These are phyloP conservation scores for Hypoxylon sp. DNA, from an alignment of 2,329 filamentous ascomycete species.

Conservation along the genomic window DNA sequence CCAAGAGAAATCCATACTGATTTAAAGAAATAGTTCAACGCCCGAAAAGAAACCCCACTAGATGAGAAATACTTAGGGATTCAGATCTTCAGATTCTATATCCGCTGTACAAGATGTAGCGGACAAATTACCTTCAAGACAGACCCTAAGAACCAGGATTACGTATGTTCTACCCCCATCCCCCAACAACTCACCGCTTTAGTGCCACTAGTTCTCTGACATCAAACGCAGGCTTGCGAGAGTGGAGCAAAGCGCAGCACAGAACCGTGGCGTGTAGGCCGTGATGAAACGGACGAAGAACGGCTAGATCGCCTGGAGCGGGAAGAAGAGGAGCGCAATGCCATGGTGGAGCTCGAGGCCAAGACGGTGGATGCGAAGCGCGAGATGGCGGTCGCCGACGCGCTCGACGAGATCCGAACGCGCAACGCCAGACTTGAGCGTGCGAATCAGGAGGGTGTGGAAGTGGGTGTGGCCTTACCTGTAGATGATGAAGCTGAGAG, in stretches of 20 bases:
- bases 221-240: constrained; percentile 63
- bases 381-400: constrained; percentile 97
- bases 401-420: constrained; percentile 92
- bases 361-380: constrained; percentile 93
- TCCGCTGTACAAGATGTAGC: constrained; percentile 64
- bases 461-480: constrained; percentile 67
- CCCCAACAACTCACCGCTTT: constrained; percentile 28
- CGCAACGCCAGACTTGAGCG: constrained; percentile 90
- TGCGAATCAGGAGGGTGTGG: constrained; percentile 76
- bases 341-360: constrained; percentile 94
- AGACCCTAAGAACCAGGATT: constrained; percentile 96
- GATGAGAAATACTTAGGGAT: constrained; percentile 92
- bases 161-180: constrained; percentile 61
- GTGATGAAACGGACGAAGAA: constrained; percentile 87
- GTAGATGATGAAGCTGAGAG: constrained; percentile 73
- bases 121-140: constrained; percentile 89
- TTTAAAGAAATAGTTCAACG: constrained; percentile 77
- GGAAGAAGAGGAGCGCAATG: constrained; percentile 82
- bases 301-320: constrained; percentile 86
- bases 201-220: constrained; percentile 48
- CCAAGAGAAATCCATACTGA: constrained; percentile 56
- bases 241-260: constrained; percentile 92
- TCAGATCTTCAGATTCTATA: constrained; percentile 90
- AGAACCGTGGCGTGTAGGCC: constrained; percentile 83
- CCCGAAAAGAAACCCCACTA: constrained; percentile 88